Evolutionary conservation across 352 stramenopile genomes (phyloP).

Genomic region (Pythium aristosporum): DNA sequence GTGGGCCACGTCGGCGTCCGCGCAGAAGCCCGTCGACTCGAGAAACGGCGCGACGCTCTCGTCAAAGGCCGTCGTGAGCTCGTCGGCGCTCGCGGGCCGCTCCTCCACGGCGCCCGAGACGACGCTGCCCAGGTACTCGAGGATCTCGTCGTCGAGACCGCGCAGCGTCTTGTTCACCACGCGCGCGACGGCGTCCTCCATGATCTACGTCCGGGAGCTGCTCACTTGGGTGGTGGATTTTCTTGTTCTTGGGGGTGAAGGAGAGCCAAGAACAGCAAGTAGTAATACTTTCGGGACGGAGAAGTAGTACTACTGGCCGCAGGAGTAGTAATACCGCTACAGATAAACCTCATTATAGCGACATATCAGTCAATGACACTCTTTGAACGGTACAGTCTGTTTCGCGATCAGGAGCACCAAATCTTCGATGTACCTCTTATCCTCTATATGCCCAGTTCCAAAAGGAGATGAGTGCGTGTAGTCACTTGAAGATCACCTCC

Average conservation of each 20-base stretch:
- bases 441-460: no score
- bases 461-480: no score
- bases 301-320: neutral
- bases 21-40: slow-evolving; percentile 45
- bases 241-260: neutral
- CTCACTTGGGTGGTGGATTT: neutral
- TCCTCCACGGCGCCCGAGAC: slow-evolving; percentile 52
- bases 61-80: slow-evolving; percentile 42
- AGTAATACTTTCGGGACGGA: neutral
- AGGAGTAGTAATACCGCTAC: no score
- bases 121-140: slow-evolving; percentile 69
- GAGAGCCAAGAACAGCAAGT: neutral
- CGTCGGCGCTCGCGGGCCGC: slow-evolving; percentile 30
- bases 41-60: slow-evolving; percentile 77
- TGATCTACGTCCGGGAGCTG: no score
- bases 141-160: slow-evolving; percentile 63
- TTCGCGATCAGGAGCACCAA: neutral
- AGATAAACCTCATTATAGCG: no score
- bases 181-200: slow-evolving; percentile 51
- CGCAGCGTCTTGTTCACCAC: slow-evolving; percentile 50
- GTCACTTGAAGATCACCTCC: no score
- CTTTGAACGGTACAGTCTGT: no score
- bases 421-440: no score
- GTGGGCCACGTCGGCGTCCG: slow-evolving; percentile 42
- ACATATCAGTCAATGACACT: no score